phyloP scores from a whole-genome alignment of 257 asterid genomes.

The Penstemon barbatus region DNA sequence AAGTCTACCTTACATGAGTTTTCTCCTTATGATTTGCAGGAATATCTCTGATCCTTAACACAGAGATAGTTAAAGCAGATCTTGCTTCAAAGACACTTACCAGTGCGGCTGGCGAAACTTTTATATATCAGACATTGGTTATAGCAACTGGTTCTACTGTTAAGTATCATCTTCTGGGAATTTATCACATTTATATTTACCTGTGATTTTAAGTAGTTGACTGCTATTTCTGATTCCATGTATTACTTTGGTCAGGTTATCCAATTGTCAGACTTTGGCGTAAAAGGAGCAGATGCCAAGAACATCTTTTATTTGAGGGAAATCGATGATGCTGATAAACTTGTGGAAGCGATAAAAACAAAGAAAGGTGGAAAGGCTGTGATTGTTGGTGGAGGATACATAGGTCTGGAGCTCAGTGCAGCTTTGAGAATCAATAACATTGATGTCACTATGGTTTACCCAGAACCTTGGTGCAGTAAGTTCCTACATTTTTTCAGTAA shows the following conservation, averaged over 20 bases:
- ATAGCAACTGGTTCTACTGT: slow-evolving; percentile 94
- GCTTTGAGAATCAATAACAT: slow-evolving; percentile 68
- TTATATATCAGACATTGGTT: slow-evolving; percentile 54
- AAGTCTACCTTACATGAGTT: slow-evolving; percentile 16
- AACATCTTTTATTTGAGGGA: slow-evolving; percentile 87
- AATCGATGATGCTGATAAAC: slow-evolving; percentile 87
- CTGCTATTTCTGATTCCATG: slow-evolving; percentile 27
- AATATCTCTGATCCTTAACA: slow-evolving; percentile 78
- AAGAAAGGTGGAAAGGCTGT: slow-evolving; percentile 84
- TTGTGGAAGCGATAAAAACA: slow-evolving; percentile 76
- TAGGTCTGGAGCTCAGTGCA: slow-evolving; percentile 95
- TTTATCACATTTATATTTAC: neutral
- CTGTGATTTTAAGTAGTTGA: slow-evolving; percentile 8
- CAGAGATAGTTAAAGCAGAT: slow-evolving; percentile 87
- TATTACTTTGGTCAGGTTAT: slow-evolving; percentile 56
- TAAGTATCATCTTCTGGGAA: slow-evolving; percentile 26
- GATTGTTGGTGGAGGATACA: slow-evolving; percentile 96
- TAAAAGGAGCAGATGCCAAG: slow-evolving; percentile 83
- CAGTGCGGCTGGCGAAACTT: slow-evolving; percentile 69
- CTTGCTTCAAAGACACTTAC: slow-evolving; percentile 71
- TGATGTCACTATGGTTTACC: slow-evolving; percentile 90
- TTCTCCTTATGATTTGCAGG: slow-evolving; percentile 48
- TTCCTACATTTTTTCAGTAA: slow-evolving; percentile 1
- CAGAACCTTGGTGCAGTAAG: slow-evolving; percentile 99
- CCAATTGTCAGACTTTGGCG: slow-evolving; percentile 77